A percentile compares a stretch with the other conserved stretches of the same genome.
Evolutionary conservation across 129 eudicot genomes (phyloP).

Genomic region (Solidago caesia): DNA sequence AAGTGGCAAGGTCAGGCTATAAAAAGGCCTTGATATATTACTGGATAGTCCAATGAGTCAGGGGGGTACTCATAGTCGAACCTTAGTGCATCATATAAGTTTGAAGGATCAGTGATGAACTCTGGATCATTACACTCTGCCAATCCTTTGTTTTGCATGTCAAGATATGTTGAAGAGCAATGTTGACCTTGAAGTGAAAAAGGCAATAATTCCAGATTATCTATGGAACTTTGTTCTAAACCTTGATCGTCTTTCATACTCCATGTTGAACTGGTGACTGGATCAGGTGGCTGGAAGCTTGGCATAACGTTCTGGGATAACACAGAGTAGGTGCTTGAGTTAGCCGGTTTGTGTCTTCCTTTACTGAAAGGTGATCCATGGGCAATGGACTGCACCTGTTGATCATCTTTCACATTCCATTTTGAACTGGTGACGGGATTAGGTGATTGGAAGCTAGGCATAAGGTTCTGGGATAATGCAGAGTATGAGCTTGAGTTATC

Average conservation of each 20-base stretch:
- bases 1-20: conserved; percentile 40
- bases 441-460: no score
- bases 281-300: conserved; percentile 39
- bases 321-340: conserved; percentile 16
- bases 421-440: no score
- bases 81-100: conserved; percentile 48
- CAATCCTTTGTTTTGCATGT: conserved; percentile 35
- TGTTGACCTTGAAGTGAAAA: conserved; percentile 50
- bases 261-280: conserved; percentile 42
- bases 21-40: conserved; percentile 70
- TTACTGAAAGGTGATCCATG: conserved; percentile 39
- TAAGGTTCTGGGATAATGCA: no score
- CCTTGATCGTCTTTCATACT: conserved; percentile 34
- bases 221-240: conserved; percentile 35
- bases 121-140: conserved; percentile 35
- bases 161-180: conserved; percentile 37
- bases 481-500: no score
- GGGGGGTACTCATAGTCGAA: conserved; percentile 59
- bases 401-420: background rate
- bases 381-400: conserved; percentile 27
- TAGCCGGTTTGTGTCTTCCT: conserved; percentile 34
- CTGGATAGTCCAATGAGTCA: conserved; percentile 61
- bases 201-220: conserved; percentile 39
- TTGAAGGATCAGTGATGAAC: conserved; percentile 33
- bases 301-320: conserved; percentile 18